Base-by-base conservation (phyloP, 352 stramenopile species). In the Peronospora destructor region DNA sequence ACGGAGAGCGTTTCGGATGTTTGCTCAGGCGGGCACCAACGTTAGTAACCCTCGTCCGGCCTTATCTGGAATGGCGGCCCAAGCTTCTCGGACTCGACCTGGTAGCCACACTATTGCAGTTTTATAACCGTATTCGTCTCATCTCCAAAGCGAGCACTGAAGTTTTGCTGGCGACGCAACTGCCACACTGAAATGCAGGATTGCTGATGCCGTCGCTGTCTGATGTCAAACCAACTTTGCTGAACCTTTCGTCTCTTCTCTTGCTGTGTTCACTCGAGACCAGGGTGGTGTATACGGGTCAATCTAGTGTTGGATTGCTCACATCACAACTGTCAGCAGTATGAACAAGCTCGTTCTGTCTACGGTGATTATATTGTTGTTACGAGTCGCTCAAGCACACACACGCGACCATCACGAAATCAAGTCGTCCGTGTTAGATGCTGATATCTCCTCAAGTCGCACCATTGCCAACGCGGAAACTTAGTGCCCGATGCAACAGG, bases 341-440 rank as follows among this genome's bases (percentile, higher is more conserved):
- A 66, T 62, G 47, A 29, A 37, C 44, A 63, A 55, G 32, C 40
- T 35, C 37, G 16, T 14, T 25, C 8, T 63, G n/a, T 38, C 29
- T 25, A 14, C 21, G 23, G n/a, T 43, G 17, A 29, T 59, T 5
- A 34, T 12, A 26, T 25, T 56, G 19, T 4, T 55, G 12, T 53
- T 56, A 16, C 16, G 46, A 50, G 34, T n/a, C 7, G 23, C n/a
- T 11, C 38, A 45, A 50, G 48, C 36, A 52, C 16, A 50, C 10
- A 10, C 14, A 32, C 41, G 32, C 9, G 32, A 36, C 6, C 26
- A 39, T 33, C 45, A 37, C 28, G 45, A 54, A 32, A 28, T 14
- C 28, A 54, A 33, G 35, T 50, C 43, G 17, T 37, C 26, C 13
- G 55, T 44, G 11, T 48, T 28, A 14, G n/a, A 11, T 13, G 11